Evolutionary conservation across 768 basidiomycete species (phyloP).

Genomic region (Termitomyces sp.): DNA sequence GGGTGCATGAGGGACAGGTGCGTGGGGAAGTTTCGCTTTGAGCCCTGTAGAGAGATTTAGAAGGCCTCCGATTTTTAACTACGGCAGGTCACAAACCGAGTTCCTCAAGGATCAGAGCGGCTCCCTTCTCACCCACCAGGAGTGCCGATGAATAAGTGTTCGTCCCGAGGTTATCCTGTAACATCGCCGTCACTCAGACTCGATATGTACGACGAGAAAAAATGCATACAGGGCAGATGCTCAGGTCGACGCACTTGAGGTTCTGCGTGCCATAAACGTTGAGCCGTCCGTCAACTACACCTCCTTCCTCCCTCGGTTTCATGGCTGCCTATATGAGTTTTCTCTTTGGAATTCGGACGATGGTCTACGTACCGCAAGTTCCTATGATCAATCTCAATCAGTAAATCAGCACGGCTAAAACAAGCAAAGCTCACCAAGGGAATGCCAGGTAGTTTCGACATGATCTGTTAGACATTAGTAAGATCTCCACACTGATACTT

Average conservation of each 20-base stretch:
- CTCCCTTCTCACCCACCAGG: constrained; percentile 69
- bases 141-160: constrained; percentile 73
- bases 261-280: constrained; percentile 65
- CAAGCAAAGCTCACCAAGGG: constrained; percentile 41
- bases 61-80: neutral
- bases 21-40: constrained; percentile 60
- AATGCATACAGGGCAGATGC: constrained; percentile 61
- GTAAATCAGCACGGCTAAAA: neutral
- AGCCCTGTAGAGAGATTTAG: constrained; percentile 36
- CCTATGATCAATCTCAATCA: constrained; percentile 19
- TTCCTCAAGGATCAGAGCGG: constrained; percentile 56
- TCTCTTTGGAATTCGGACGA: neutral
- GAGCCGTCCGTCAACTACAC: constrained; percentile 61
- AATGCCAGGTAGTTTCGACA: constrained; percentile 79
- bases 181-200: neutral
- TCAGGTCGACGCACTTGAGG: constrained; percentile 65
- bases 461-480: constrained; percentile 42
- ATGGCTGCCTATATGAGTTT: constrained; percentile 36
- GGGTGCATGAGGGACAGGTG: constrained; percentile 68
- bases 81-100: constrained; percentile 45
- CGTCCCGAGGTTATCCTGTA: constrained; percentile 64
- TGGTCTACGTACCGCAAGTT: constrained; percentile 36
- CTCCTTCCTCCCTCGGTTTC: constrained; percentile 64
- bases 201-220: neutral
- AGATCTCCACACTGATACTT: neutral